Evolutionary conservation across 345 rosid species (phyloP).

Genomic region (Erodium maritimum): DNA sequence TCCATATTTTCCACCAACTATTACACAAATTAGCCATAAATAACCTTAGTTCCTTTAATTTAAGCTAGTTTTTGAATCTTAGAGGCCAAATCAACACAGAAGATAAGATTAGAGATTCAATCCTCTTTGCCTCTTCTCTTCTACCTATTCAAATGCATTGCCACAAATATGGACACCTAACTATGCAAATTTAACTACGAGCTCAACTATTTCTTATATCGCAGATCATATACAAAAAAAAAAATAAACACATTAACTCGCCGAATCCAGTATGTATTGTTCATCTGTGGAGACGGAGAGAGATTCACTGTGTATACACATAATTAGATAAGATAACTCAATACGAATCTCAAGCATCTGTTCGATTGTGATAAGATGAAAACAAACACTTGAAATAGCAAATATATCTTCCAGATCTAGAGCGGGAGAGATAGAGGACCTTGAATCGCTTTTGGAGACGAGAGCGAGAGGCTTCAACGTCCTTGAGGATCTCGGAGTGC

Average conservation of each 20-base stretch:
- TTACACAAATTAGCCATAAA: neutral
- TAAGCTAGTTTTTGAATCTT: neutral
- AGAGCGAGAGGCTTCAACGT: constrained; percentile 37
- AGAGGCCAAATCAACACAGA: neutral
- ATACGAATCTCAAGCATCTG: neutral
- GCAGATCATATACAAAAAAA: neutral
- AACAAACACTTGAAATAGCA: neutral
- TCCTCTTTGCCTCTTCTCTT: neutral
- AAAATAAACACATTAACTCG: neutral
- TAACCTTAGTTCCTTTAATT: neutral
- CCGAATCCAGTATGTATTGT: neutral
- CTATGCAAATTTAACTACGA: neutral
- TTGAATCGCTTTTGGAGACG: constrained; percentile 47
- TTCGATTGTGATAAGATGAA: neutral
- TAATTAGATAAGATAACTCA: neutral
- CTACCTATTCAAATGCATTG: neutral
- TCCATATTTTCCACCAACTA: neutral
- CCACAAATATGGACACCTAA: neutral
- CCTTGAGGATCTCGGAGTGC: constrained; percentile 41
- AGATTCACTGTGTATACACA: neutral
- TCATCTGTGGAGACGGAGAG: neutral
- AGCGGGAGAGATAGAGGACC: constrained; percentile 17
- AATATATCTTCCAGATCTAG: neutral
- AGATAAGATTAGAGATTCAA: neutral
- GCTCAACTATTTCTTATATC: neutral